phyloP scores from a whole-genome alignment of 148 eudicot genomes.

The Polygonum maritimum region DNA sequence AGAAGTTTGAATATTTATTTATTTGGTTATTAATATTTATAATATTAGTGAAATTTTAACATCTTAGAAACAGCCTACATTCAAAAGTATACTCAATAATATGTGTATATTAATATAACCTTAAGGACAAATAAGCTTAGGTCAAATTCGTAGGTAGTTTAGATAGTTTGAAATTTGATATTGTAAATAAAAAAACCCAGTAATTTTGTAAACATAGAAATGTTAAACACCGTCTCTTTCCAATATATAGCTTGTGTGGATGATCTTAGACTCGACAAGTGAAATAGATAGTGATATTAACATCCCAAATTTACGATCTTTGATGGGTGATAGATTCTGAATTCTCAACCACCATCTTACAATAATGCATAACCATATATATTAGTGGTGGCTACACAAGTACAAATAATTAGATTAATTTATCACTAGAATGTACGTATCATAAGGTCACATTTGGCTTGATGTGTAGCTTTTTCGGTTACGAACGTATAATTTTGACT shows the following conservation, averaged over 20 bases:
- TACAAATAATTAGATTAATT: neutral
- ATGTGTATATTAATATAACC: neutral
- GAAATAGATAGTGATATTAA: neutral
- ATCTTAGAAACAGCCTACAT: no score
- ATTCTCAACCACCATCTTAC: neutral
- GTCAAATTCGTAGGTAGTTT: no score
- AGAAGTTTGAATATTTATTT: no score
- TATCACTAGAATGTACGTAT: neutral
- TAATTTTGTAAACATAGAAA: no score
- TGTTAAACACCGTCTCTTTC: neutral
- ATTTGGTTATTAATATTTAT: no score
- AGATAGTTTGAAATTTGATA: no score
- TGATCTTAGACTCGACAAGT: neutral
- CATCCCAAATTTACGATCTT: neutral
- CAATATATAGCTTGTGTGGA: neutral
- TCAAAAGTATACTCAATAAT: no score
- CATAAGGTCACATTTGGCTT: neutral
- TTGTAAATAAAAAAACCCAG: no score
- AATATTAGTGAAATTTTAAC: no score
- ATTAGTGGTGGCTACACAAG: neutral
- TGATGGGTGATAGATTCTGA: conserved; percentile 4
- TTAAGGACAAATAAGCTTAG: neutral
- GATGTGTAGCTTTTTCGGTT: neutral
- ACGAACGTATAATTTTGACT: no score
- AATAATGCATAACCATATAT: neutral